Conservation (phyloP, 768 basidiomycete genomes). For the Suillus bovinus region DNA sequence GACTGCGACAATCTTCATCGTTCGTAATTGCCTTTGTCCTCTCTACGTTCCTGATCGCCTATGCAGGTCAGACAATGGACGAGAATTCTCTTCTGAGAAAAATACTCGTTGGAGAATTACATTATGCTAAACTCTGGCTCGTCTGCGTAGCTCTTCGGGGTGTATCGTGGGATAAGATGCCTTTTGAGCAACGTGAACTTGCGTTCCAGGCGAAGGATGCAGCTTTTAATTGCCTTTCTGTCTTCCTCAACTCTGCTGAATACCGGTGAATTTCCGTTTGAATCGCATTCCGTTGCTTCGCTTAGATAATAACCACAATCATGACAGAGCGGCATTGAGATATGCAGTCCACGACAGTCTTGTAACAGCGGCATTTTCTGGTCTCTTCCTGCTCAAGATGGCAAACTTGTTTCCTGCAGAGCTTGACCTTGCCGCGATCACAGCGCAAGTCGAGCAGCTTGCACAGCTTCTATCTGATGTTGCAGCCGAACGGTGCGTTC, state of each 20-base stretch:
- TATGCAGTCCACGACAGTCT: constrained; percentile 94
- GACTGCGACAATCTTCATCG: constrained; percentile 88
- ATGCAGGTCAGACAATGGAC: constrained; percentile 72
- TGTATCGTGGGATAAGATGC: constrained; percentile 95
- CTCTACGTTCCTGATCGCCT: neutral
- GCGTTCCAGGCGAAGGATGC: constrained; percentile 96
- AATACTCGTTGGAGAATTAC: constrained; percentile 83
- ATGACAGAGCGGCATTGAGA: constrained; percentile 74
- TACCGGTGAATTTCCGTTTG: constrained; percentile 58
- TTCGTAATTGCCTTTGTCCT: constrained; percentile 33
- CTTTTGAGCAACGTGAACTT: constrained; percentile 90
- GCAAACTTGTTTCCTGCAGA: constrained; percentile 89
- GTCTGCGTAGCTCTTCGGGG: constrained; percentile 91
- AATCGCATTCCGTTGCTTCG: neutral
- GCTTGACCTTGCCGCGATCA: constrained; percentile 74
- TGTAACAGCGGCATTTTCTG: constrained; percentile 89
- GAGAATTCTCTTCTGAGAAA: constrained; percentile 85
- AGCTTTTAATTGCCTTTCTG: constrained; percentile 80
- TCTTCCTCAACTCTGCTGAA: constrained; percentile 78
- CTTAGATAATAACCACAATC: neutral
- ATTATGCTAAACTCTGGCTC: constrained; percentile 94
- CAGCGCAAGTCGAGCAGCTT: constrained; percentile 85
- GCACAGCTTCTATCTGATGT: constrained; percentile 90
- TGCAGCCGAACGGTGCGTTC: constrained; percentile 78
- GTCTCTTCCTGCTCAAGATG: constrained; percentile 91